A percentile compares a stretch with the other conserved stretches of the same genome.
Evolutionary conservation across 1,284 basidiomycete genomes (phyloP).

Genomic region (Cutaneotrichosporon spelunceum): DNA sequence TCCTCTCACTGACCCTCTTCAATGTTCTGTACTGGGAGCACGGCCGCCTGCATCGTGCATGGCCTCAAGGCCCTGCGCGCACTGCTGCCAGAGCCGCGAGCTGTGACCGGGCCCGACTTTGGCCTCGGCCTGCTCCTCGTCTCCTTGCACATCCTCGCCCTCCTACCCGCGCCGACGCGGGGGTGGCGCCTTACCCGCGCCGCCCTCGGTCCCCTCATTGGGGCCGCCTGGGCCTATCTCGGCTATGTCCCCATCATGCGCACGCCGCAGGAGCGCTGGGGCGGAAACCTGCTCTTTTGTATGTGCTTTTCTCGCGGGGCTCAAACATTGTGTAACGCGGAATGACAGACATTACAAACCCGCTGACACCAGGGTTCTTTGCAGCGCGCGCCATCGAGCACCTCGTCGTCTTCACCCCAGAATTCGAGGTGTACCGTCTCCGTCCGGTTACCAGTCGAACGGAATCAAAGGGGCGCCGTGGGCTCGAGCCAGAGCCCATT

Average conservation of each 20-base stretch:
- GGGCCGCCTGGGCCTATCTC: constrained; percentile 22
- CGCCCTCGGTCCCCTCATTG: constrained; percentile 26
- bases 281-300: constrained; percentile 18
- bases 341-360: not conserved
- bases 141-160: constrained; percentile 18
- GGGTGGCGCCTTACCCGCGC: constrained; percentile 34
- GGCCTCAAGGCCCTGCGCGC: constrained; percentile 10
- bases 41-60: not conserved
- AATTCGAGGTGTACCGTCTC: constrained; percentile 35
- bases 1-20: not conserved
- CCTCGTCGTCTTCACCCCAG: constrained; percentile 39
- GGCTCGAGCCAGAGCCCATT: constrained; percentile 32
- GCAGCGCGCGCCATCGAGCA: constrained; percentile 29
- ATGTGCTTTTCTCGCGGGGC: not conserved
- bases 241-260: constrained; percentile 18
- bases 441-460: not conserved
- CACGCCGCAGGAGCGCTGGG: constrained; percentile 34
- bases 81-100: constrained; percentile 17
- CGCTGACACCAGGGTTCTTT: constrained; percentile 19
- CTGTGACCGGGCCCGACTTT: constrained; percentile 13
- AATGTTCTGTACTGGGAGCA: not conserved
- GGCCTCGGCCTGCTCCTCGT: constrained; percentile 13
- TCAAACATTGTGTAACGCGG: not conserved
- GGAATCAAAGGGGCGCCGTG: no score
- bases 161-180: constrained; percentile 28